Evolutionary conservation across 495 filamentous ascomycete genomes (phyloP), one percentile per base, ranked within the genome.

Genomic region (Penicillium ucsense): DNA sequence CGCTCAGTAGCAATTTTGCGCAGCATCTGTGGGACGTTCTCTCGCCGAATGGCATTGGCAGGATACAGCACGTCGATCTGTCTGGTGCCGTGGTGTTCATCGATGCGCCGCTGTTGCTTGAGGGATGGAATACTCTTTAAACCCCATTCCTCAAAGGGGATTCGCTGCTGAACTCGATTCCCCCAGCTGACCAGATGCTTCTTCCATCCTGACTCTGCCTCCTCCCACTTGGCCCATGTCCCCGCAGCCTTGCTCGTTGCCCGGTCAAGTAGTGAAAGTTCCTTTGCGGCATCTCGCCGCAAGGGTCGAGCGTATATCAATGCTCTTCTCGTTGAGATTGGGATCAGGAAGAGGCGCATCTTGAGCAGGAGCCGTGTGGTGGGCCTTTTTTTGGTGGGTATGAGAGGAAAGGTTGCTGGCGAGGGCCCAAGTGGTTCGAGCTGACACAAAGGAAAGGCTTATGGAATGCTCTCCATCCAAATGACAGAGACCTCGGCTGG

Each of bases 71-170:
- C 79, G 51, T 89, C 80, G 31, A 94, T 78, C 53, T 77, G 82
- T 40, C 78, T 75, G 27, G 77, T 77, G 32, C 78, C 84, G 43
- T 83, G 64, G 10, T 80, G 55, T 56, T 84, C 80, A 45, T 83
- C 76, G 38, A 78, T 69, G 51, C 74, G 73, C 41, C 79, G 74
- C 47, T 81, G 78, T 34, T 79, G 72, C 29, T 79, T 89, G 46
- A 95, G 70, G 32, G 92, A 86, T 3, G 92, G 92, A 35, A 98
- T 85, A 45, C 88, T 91, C 67, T 97, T 97, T 41, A 98, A 70
- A 0, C 88, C 91, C 84, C 92, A 99, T 85, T 99, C 92, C 68
- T 96, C 87, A 63, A 84, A 95, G 2, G 91, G 88, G 54, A 99
- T 90, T 36, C 88, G 79, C 57, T 85, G 84, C 43, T 97, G 76